Conservation (phyloP, 2,329 filamentous ascomycete genomes). For the Neonectria faginata region DNA sequence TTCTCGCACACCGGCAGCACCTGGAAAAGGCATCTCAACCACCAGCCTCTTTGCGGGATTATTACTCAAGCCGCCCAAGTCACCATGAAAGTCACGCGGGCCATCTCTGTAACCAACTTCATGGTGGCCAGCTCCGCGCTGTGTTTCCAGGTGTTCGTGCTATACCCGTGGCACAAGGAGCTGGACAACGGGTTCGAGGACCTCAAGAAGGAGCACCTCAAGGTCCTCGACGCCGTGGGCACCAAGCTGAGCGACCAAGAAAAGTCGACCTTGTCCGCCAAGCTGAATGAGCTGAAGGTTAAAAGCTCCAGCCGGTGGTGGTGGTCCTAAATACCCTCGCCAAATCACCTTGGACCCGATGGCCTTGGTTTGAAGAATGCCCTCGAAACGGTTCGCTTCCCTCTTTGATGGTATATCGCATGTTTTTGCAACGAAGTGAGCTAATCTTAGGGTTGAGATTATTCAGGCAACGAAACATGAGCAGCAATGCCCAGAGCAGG, state of each 20-base stretch:
- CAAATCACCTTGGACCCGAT: neutral
- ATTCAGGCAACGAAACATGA: slow-evolving; percentile 1
- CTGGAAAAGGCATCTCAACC: slow-evolving; percentile 1
- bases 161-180: slow-evolving; percentile 78
- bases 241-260: slow-evolving; percentile 35
- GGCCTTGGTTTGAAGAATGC: slow-evolving; percentile 2
- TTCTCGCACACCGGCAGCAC: neutral
- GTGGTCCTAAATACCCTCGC: slow-evolving; percentile 23
- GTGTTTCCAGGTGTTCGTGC: slow-evolving; percentile 74
- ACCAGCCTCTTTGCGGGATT: neutral
- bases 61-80: slow-evolving; percentile 6
- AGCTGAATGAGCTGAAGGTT: slow-evolving; percentile 29
- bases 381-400: slow-evolving; percentile 11
- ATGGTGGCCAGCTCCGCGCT: slow-evolving; percentile 73
- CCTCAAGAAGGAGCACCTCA: slow-evolving; percentile 44
- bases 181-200: slow-evolving; percentile 68
- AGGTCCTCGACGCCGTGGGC: slow-evolving; percentile 46
- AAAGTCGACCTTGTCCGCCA: slow-evolving; percentile 11
- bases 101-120: slow-evolving; percentile 61
- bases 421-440: neutral
- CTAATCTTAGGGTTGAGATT: slow-evolving; percentile 5
- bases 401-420: slow-evolving; percentile 1
- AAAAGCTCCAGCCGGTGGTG: slow-evolving; percentile 33
- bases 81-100: slow-evolving; percentile 44
- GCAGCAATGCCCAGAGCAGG: neutral